phyloP scores from a whole-genome alignment of 805 yeast species.

The Gaillardinia entomophila region DNA sequence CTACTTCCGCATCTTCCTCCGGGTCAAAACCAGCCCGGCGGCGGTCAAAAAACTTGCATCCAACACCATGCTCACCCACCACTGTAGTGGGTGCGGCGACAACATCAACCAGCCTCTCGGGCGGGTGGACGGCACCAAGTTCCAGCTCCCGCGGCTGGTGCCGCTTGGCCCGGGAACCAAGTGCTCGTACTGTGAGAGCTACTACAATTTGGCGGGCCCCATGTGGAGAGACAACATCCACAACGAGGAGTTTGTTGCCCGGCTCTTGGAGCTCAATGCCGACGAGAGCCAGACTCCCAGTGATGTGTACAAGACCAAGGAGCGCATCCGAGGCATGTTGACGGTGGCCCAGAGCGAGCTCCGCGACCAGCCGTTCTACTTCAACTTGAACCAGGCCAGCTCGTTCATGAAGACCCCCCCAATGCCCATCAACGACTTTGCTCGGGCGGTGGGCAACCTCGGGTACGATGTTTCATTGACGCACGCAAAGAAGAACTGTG shows the following conservation, averaged over 20 bases:
- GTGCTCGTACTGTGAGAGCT: constrained; percentile 67
- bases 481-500: constrained; percentile 79
- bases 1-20: constrained; percentile 80
- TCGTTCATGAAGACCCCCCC: constrained; percentile 76
- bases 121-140: constrained; percentile 44
- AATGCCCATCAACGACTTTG: constrained; percentile 67
- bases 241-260: constrained; percentile 57
- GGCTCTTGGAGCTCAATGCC: constrained; percentile 51
- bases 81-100: constrained; percentile 85
- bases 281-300: constrained; percentile 35
- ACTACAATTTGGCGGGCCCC: constrained; percentile 86
- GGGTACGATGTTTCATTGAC: constrained; percentile 82
- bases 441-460: constrained; percentile 71
- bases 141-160: constrained; percentile 40
- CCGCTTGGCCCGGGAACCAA: constrained; percentile 58
- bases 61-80: constrained; percentile 69
- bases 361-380: constrained; percentile 59
- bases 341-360: constrained; percentile 77
- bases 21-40: constrained; percentile 71
- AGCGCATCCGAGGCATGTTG: constrained; percentile 88
- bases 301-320: constrained; percentile 66
- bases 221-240: constrained; percentile 88
- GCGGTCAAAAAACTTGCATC: constrained; percentile 76
- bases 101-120: constrained; percentile 73
- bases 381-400: constrained; percentile 72